Conservation (phyloP, 768 basidiomycete genomes). For the Lactifluus piperatus region DNA sequence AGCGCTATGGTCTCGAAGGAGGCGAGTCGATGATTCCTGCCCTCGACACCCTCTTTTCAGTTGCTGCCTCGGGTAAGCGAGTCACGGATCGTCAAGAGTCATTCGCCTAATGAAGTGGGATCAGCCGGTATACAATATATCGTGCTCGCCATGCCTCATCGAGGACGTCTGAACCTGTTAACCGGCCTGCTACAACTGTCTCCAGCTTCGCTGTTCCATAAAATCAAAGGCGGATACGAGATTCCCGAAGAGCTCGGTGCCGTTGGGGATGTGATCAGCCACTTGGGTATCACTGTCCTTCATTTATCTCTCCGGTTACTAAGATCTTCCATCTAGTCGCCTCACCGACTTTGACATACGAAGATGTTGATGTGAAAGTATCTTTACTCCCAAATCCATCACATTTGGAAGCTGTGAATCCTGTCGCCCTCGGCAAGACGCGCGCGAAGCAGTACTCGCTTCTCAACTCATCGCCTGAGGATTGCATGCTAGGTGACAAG, state of each 20-base stretch:
- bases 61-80: constrained; percentile 47
- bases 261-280: constrained; percentile 83
- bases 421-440: constrained; percentile 82
- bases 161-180: constrained; percentile 80
- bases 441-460: constrained; percentile 85
- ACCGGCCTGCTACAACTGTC: constrained; percentile 66
- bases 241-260: constrained; percentile 55
- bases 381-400: constrained; percentile 77
- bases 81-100: not conserved
- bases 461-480: constrained; percentile 46
- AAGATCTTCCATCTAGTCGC: constrained; percentile 34
- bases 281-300: constrained; percentile 46
- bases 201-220: constrained; percentile 69
- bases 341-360: constrained; percentile 55
- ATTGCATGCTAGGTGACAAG: constrained; percentile 45
- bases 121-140: constrained; percentile 60
- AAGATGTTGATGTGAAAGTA: constrained; percentile 51
- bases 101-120: not conserved
- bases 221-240: constrained; percentile 76
- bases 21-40: constrained; percentile 93
- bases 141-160: constrained; percentile 79
- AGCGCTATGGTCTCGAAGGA: constrained; percentile 84
- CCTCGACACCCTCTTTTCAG: constrained; percentile 63
- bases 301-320: not conserved
- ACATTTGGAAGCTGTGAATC: constrained; percentile 80